Evolutionary conservation across 2,329 filamentous ascomycete genomes (phyloP).

Genomic region (Neophaeococcomyces aloes): DNA sequence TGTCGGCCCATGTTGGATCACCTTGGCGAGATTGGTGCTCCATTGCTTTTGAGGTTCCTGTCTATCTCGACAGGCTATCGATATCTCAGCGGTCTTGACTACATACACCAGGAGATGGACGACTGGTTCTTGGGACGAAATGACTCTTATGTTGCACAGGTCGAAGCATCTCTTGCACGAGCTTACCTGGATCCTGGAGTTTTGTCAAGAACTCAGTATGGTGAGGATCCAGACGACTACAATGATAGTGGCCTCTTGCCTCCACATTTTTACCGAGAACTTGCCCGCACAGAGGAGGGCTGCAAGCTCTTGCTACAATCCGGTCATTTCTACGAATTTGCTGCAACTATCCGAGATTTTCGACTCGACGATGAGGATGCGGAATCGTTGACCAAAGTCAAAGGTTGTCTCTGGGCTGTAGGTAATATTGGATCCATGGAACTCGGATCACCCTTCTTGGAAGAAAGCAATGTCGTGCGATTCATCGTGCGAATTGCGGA

Average conservation of each 20-base stretch:
- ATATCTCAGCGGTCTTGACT: constrained; percentile 91
- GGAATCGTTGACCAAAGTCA: constrained; percentile 84
- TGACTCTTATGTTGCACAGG: constrained; percentile 85
- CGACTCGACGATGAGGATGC: constrained; percentile 74
- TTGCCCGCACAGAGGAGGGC: constrained; percentile 84
- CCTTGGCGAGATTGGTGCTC: constrained; percentile 90
- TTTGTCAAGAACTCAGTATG: constrained; percentile 32
- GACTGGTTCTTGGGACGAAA: constrained; percentile 98
- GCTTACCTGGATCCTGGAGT: constrained; percentile 53
- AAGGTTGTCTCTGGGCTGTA: constrained; percentile 93
- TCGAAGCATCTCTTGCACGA: constrained; percentile 88
- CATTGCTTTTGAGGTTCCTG: constrained; percentile 79
- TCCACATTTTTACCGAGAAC: constrained; percentile 94
- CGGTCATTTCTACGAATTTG: constrained; percentile 93
- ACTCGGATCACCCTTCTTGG: constrained; percentile 84
- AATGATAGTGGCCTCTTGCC: constrained; percentile 55
- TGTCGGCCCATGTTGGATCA: constrained; percentile 91
- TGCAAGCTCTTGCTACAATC: constrained; percentile 84
- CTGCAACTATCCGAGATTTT: constrained; percentile 74
- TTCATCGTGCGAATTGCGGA: constrained; percentile 84
- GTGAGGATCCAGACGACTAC: constrained; percentile 50
- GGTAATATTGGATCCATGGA: constrained; percentile 99
- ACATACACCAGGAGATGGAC: constrained; percentile 99
- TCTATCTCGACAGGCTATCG: constrained; percentile 96
- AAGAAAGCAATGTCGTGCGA: constrained; percentile 77